Evolutionary conservation across 176 grass and related monocot genomes (phyloP), one percentile per base, ranked within the genome.

Genomic region (Lolium perenne): DNA sequence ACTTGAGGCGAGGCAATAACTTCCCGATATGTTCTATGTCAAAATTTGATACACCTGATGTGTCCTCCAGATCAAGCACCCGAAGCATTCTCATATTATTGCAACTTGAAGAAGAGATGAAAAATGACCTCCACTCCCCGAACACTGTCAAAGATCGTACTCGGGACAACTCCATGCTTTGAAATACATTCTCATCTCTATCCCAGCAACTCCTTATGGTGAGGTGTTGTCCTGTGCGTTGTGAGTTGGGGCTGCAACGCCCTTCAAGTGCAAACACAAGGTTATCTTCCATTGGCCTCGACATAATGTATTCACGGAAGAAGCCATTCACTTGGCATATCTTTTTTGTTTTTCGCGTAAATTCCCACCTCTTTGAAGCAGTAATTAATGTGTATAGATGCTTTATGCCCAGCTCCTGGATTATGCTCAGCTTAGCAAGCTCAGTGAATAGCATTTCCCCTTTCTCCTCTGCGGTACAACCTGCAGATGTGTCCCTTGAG

Each of bases 61-160:
- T 47, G 46, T 47, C 46, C 68, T 91, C 79, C 10, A 91, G 21
- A 40, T 91, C 85, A 32, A 91, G 12, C 22, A 91, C 85, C 14
- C 85, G 77, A 6, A 91, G n/a, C 0, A 47, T 10, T 8, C 10
- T 61, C 74, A 91, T 84, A 47, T 47, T 50, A 81, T 9, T 18
- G 45, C 45, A 0, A 29, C 26, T 29, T 29, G 26, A 29, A 29
- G 26, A 29, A 46, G 45, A 46, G 45, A 46, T 46, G 45, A 46
- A 46, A 7, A 46, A 46, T 7, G 0, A 15, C 38, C n/a, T 32
- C 29, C 18, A 0, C 4, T 6, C 8, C 8, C 83, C 84, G 7
- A 58, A 76, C 2, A 60, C 7, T 4, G 84, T 79, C 11, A 91
- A 0, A 5, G 87, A 91, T 51, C 35, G 53, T 0, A 86, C 7